Evolutionary conservation across 2,329 filamentous ascomycete genomes (phyloP).

Genomic region (Myrmaecium sp.): DNA sequence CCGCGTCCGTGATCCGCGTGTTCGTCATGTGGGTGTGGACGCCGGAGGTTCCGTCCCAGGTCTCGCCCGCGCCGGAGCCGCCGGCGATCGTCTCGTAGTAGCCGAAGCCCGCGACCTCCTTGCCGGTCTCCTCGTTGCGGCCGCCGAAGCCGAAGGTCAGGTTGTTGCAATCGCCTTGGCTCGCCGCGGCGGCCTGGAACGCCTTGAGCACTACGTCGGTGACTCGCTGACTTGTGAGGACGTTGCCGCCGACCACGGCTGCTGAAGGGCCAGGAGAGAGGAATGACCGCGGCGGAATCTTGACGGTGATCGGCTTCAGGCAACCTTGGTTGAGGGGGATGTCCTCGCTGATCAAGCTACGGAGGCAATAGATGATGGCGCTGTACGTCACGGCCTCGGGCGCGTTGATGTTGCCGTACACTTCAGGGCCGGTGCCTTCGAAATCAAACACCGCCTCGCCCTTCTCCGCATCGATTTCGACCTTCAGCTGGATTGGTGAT

Average conservation of each 20-base stretch:
- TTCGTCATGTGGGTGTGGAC: constrained; percentile 84
- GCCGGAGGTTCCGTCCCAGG: constrained; percentile 56
- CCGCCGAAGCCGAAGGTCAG: constrained; percentile 71
- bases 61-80: constrained; percentile 54
- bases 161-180: constrained; percentile 71
- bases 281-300: constrained; percentile 55
- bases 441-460: constrained; percentile 70
- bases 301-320: constrained; percentile 56
- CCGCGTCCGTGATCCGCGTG: constrained; percentile 65
- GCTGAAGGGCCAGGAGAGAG: constrained; percentile 60
- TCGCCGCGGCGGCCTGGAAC: constrained; percentile 63
- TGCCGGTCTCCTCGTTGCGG: constrained; percentile 35
- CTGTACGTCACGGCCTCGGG: constrained; percentile 68
- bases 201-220: constrained; percentile 72
- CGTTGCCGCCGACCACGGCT: constrained; percentile 71
- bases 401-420: constrained; percentile 66
- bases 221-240: constrained; percentile 62
- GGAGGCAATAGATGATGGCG: constrained; percentile 73
- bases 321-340: constrained; percentile 82
- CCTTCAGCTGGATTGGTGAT: constrained; percentile 55
- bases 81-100: constrained; percentile 80
- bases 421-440: constrained; percentile 59
- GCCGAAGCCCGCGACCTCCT: constrained; percentile 58
- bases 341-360: constrained; percentile 63
- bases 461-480: constrained; percentile 56